Percentiles rank a stretch among this genome's conserved stretches.
These are phyloP conservation scores for Plenodomus tracheiphilus DNA, from an alignment of 2,329 filamentous ascomycete genomes.

Conservation along the genomic window DNA sequence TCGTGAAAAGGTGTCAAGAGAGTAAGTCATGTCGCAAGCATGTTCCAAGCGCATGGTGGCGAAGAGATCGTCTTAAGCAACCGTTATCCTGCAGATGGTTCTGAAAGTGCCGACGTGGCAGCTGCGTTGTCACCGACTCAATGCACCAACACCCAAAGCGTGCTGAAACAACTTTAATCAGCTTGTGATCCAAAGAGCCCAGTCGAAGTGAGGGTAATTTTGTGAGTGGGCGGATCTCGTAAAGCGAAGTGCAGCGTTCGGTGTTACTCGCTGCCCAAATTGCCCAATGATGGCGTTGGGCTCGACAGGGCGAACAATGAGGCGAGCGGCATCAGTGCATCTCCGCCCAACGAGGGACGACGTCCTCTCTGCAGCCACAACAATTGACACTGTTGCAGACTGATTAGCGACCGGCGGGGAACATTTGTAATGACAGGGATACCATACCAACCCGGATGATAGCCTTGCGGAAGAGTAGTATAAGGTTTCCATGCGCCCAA, in stretches of 20 bases:
- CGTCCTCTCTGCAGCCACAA: not conserved
- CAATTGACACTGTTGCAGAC: conserved; percentile 7
- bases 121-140: conserved; percentile 13
- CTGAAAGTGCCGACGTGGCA: conserved; percentile 23
- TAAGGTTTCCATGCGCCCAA: conserved; percentile 27
- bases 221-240: conserved; percentile 6
- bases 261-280: conserved; percentile 30
- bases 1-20: conserved; percentile 4
- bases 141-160: conserved; percentile 7
- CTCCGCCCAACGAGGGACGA: conserved; percentile 26
- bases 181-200: conserved; percentile 9
- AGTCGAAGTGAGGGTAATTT: conserved; percentile 5
- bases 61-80: conserved; percentile 31
- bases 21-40: conserved; percentile 4
- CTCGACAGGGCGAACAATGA: conserved; percentile 33
- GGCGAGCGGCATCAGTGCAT: conserved; percentile 34
- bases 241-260: conserved; percentile 17
- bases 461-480: conserved; percentile 17
- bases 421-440: conserved; percentile 13
- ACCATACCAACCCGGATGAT: conserved; percentile 6
- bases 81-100: conserved; percentile 7
- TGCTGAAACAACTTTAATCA: conserved; percentile 7
- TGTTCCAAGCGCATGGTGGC: conserved; percentile 18
- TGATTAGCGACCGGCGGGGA: conserved; percentile 6
- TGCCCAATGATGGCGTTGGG: conserved; percentile 33